A percentile compares a stretch with the other conserved stretches of the same genome.
phyloP scores from a whole-genome alignment of 1,284 basidiomycete species.

The Ustilago vetiveriae region DNA sequence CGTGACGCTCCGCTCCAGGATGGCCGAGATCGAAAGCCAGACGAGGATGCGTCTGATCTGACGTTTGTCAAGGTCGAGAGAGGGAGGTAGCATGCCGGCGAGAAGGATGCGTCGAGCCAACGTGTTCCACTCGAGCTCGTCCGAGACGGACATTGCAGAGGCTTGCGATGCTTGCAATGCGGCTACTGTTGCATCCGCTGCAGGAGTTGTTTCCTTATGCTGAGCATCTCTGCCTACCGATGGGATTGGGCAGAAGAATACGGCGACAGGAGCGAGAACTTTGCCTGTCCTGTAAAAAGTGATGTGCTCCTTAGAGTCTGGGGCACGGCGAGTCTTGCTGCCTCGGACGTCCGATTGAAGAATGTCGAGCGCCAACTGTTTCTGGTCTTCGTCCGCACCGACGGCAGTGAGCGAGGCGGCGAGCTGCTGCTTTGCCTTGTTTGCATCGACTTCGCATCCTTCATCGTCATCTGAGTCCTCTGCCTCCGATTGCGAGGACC shows the following conservation, averaged over 20 bases:
- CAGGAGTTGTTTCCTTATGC: background rate
- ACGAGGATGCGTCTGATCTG: slow-evolving; percentile 28
- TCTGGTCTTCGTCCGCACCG: slow-evolving; percentile 17
- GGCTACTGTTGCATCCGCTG: background rate
- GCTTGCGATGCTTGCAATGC: too few species aligned
- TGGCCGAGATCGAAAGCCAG: slow-evolving; percentile 19
- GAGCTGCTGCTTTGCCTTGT: background rate
- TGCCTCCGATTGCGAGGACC: slow-evolving; percentile 40
- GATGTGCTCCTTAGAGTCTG: slow-evolving; percentile 6
- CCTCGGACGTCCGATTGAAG: slow-evolving; percentile 18
- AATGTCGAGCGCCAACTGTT: slow-evolving; percentile 19
- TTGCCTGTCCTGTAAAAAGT: slow-evolving; percentile 17
- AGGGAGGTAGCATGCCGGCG: slow-evolving; percentile 14
- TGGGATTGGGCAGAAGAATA: slow-evolving; percentile 13
- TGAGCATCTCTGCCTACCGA: background rate
- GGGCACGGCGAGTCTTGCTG: background rate
- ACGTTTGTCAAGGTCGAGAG: slow-evolving; percentile 11
- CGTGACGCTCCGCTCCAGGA: slow-evolving; percentile 17
- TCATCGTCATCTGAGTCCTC: slow-evolving; percentile 14
- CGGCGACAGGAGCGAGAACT: slow-evolving; percentile 7
- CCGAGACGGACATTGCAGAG: background rate
- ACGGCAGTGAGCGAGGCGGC: slow-evolving; percentile 17
- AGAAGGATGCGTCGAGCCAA: slow-evolving; percentile 14
- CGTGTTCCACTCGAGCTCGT: slow-evolving; percentile 9
- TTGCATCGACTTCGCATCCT: background rate